phyloP scores from a whole-genome alignment of 805 yeast genomes.

The Myxozyma nipponensis region DNA sequence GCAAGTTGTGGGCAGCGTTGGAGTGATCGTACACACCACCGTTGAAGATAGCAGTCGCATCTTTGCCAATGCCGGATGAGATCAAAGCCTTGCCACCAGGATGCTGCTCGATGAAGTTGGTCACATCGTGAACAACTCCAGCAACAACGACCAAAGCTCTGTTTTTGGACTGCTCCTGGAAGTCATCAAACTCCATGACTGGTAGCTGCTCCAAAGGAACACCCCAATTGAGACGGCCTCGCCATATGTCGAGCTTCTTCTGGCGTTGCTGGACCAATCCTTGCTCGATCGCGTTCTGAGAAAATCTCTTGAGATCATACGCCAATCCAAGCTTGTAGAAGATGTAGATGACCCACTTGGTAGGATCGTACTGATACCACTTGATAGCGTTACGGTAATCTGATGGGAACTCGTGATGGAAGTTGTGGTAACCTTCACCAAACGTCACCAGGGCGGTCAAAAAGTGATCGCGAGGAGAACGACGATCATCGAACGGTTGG shows the following conservation, averaged over 20 bases:
- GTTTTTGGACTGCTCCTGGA: slow-evolving; percentile 48
- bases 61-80: slow-evolving; percentile 80
- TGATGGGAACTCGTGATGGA: slow-evolving; percentile 92
- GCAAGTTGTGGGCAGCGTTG: slow-evolving; percentile 84
- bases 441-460: slow-evolving; percentile 62
- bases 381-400: slow-evolving; percentile 76
- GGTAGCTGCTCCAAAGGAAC: slow-evolving; percentile 87
- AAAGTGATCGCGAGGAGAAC: slow-evolving; percentile 68
- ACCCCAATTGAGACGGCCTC: slow-evolving; percentile 86
- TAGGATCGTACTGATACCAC: slow-evolving; percentile 79
- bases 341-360: slow-evolving; percentile 65
- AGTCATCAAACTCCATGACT: slow-evolving; percentile 53
- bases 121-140: slow-evolving; percentile 89
- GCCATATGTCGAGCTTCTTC: slow-evolving; percentile 67
- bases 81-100: slow-evolving; percentile 89
- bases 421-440: slow-evolving; percentile 91
- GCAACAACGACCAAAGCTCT: slow-evolving; percentile 74
- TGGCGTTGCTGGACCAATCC: slow-evolving; percentile 80
- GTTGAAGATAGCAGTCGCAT: slow-evolving; percentile 88
- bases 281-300: slow-evolving; percentile 60
- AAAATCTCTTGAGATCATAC: slow-evolving; percentile 52
- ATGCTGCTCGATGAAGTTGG: slow-evolving; percentile 85
- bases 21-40: slow-evolving; percentile 94
- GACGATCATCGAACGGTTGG: slow-evolving; percentile 68
- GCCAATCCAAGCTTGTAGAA: slow-evolving; percentile 56